Conservation (phyloP, 2,329 filamentous ascomycete species). For the Aspergillus fumigatus region DNA sequence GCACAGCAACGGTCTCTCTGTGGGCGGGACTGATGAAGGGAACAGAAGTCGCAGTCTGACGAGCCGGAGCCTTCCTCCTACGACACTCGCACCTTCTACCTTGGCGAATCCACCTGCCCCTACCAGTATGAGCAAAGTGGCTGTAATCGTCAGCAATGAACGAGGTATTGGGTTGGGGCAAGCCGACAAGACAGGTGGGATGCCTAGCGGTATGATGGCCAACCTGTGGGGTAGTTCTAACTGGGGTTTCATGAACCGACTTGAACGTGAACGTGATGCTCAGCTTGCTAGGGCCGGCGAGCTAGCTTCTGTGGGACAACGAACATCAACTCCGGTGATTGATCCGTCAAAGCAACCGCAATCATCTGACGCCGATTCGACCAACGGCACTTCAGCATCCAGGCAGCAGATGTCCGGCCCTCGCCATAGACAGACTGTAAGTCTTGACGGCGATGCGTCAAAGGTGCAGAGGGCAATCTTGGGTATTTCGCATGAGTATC, state of each 20-base stretch:
- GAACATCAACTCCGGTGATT: constrained; percentile 18
- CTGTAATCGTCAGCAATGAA: constrained; percentile 76
- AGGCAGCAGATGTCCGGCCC: constrained; percentile 24
- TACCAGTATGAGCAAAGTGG: constrained; percentile 81
- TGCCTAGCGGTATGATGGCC: constrained; percentile 82
- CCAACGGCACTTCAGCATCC: constrained; percentile 19
- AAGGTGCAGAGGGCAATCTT: constrained; percentile 32
- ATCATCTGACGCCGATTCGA: constrained; percentile 16
- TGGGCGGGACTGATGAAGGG: constrained; percentile 36
- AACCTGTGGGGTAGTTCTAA: constrained; percentile 91
- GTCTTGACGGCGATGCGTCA: constrained; percentile 45
- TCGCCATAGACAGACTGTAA: constrained; percentile 54
- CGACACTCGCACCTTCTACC: constrained; percentile 73
- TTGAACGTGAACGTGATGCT: constrained; percentile 52
- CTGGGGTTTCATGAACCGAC: constrained; percentile 65
- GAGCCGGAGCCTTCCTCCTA: constrained; percentile 47
- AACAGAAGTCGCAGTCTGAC: constrained; percentile 30
- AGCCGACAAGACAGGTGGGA: constrained; percentile 58
- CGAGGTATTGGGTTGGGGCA: constrained; percentile 61
- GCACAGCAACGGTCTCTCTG: constrained; percentile 47
- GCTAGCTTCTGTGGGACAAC: constrained; percentile 11
- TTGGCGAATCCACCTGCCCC: constrained; percentile 76
- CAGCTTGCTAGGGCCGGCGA: constrained; percentile 23
- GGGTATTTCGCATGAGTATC: constrained; percentile 52
- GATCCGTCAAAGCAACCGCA: constrained; percentile 22